Base-by-base conservation (phyloP, 805 yeast species). In the Helenozyma baotianmanensis region DNA sequence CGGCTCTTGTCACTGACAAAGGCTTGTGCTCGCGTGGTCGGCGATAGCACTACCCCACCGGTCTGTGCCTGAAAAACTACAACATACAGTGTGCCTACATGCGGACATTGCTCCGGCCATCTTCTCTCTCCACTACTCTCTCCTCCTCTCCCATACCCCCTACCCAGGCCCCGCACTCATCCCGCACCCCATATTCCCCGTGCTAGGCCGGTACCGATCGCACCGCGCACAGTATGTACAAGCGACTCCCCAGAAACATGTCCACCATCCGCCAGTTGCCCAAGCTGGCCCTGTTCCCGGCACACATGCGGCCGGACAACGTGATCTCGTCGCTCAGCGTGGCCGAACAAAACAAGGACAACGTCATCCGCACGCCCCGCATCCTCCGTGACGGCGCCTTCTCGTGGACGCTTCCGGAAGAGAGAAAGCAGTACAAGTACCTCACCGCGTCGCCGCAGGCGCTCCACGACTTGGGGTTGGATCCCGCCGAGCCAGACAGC, bases 331-430 rank as follows among this genome's bases (percentile, higher is more conserved):
- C 54, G 14, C 31, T 36, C 9, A 54, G 48, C 5, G 37, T 35
- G 9, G 72, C 70, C 2, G 19, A 44, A 10, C 45, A 38, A 5
- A 63, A 64, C 42, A 48, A 42, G 9, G 44, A 56, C 18, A 50
- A 58, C 34, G 38, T 65, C 17, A 53, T 57, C 30, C 54, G 61
- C 30, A 60, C 55, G 10, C 72, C 72, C 2, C 46, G 72, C 21
- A 47, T 60, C 2, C 50, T 67, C 15, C 50, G 64, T 22, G 67
- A 68, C 2, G 94, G 95, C 3, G 78, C 79, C 16, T 90, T 70
- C 53, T 76, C 92, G 2, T 90, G 76, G 70, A 70, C 82, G 1
- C 45, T 70, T 2, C 97, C 98, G 0, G 83, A 78, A 26, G 48
- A 47, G 19, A 57, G 89, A 39, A 67, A 70, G 37, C 60, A 62